These are phyloP conservation scores for Petunia secreta DNA, from an alignment of 257 asterid species.

Conservation along the genomic window DNA sequence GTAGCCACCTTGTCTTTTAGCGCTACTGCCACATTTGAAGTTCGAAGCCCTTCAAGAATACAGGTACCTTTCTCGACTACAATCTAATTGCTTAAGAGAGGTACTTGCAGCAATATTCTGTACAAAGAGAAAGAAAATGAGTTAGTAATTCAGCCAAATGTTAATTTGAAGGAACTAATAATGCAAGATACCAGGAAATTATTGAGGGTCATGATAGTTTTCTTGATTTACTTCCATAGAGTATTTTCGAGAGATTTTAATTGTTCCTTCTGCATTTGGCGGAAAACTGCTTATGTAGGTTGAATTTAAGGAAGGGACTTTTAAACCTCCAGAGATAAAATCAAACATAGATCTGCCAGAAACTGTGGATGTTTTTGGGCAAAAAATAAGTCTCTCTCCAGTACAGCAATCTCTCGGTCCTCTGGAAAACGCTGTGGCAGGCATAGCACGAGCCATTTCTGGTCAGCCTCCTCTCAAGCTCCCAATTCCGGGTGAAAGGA, in stretches of 20 bases:
- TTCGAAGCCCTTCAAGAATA: slow-evolving; percentile 82
- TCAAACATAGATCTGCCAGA: slow-evolving; percentile 81
- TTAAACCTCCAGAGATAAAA: slow-evolving; percentile 90
- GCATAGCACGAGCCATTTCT: slow-evolving; percentile 70
- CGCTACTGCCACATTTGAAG: slow-evolving; percentile 86
- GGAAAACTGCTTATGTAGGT: slow-evolving; percentile 50
- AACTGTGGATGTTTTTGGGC: slow-evolving; percentile 69
- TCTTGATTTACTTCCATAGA: not conserved
- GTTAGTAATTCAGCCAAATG: not conserved
- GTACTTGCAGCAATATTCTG: not conserved
- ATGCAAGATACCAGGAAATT: not conserved
- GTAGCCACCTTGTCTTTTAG: slow-evolving; percentile 68
- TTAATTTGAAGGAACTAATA: not conserved
- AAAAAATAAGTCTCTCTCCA: slow-evolving; percentile 64
- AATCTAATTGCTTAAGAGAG: slow-evolving; percentile 1
- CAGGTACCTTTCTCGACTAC: slow-evolving; percentile 49
- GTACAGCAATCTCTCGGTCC: slow-evolving; percentile 74
- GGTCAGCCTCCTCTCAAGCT: slow-evolving; percentile 86
- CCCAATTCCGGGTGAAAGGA: slow-evolving; percentile 75
- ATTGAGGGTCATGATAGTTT: not conserved
- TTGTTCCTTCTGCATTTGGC: not conserved
- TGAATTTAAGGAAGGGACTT: slow-evolving; percentile 82
- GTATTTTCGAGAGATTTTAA: not conserved
- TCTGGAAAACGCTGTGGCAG: slow-evolving; percentile 63
- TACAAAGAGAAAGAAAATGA: not conserved